phyloP scores from a whole-genome alignment of 2,329 filamentous ascomycete genomes.

The Coniochaeta ligniaria region DNA sequence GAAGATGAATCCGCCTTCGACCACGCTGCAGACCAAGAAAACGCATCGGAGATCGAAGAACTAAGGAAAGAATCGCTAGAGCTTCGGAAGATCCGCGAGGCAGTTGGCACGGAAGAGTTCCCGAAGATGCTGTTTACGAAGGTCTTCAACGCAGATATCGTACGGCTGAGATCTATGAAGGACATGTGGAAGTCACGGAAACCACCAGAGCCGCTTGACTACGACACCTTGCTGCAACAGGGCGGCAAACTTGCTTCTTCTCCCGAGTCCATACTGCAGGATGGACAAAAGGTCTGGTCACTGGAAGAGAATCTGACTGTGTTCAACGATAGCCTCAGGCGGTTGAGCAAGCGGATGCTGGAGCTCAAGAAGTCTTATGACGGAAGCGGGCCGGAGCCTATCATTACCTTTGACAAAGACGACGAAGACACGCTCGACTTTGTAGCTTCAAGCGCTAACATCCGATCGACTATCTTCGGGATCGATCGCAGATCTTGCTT shows the following conservation, averaged over 20 bases:
- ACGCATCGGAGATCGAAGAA: slow-evolving; percentile 81
- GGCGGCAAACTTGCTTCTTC: slow-evolving; percentile 37
- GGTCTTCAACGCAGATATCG: slow-evolving; percentile 81
- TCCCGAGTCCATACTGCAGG: slow-evolving; percentile 47
- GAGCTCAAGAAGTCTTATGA: slow-evolving; percentile 46
- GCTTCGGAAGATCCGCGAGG: slow-evolving; percentile 72
- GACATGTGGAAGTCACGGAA: slow-evolving; percentile 92
- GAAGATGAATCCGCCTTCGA: slow-evolving; percentile 82
- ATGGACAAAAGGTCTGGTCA: slow-evolving; percentile 76
- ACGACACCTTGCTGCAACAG: slow-evolving; percentile 50
- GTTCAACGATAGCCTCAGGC: slow-evolving; percentile 75
- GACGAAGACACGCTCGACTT: slow-evolving; percentile 94
- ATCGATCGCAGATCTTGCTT: slow-evolving; percentile 88
- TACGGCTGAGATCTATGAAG: slow-evolving; percentile 75
- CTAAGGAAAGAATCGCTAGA: slow-evolving; percentile 77
- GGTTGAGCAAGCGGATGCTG: slow-evolving; percentile 67
- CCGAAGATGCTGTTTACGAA: slow-evolving; percentile 81
- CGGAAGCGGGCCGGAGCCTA: slow-evolving; percentile 45
- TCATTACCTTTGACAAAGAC: slow-evolving; percentile 92
- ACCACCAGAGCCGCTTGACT: slow-evolving; percentile 67
- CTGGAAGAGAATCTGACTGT: slow-evolving; percentile 76
- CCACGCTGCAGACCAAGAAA: slow-evolving; percentile 71
- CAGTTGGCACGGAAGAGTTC: slow-evolving; percentile 74
- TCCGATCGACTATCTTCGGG: slow-evolving; percentile 81
- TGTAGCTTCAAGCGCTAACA: slow-evolving; percentile 82